Conservation (phyloP, 176 grass and related monocot species). For the maize (Zea mays) region Zm-B73-REFERENCE-NAM-5.0 NC_050101.1:177466501-177467000, state of each 20-base stretch:
- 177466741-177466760: background rate
- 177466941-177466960: background rate
- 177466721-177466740: background rate
- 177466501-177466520: background rate
- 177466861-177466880: no score
- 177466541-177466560: constrained; percentile 88
- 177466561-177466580: constrained; percentile 72
- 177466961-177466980: background rate
- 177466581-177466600: constrained; percentile 77
- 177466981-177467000: background rate
- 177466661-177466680: background rate
- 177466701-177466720: background rate
- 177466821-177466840: no score
- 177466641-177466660: background rate
- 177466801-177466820: background rate
- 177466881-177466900: no score
- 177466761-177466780: background rate
- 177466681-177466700: background rate
- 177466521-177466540: constrained; percentile 67
- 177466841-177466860: no score
- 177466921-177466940: no score
- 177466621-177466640: constrained; percentile 6
- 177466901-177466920: no score
- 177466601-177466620: constrained; percentile 89
- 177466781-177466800: background rate